phyloP scores from a whole-genome alignment of 2,329 filamentous ascomycete species.

The Plectosphaerella cucumerina region DNA sequence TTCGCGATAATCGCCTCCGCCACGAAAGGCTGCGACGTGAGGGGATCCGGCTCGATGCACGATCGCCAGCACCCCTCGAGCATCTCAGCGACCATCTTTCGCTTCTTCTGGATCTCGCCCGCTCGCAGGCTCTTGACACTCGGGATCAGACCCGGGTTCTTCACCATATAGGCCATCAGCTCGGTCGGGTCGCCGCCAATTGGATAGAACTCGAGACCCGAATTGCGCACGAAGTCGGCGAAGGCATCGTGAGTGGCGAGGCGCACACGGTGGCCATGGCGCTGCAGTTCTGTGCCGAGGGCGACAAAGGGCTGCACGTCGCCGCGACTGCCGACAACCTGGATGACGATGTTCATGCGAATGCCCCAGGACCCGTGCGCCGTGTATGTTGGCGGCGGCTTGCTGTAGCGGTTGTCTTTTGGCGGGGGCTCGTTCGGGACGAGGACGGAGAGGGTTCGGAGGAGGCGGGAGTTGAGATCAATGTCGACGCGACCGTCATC shows the following conservation, averaged over 20 bases:
- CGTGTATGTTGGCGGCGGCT: slow-evolving; percentile 1
- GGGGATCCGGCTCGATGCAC: slow-evolving; percentile 15
- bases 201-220: slow-evolving; percentile 46
- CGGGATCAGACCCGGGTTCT: slow-evolving; percentile 22
- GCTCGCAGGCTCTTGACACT: slow-evolving; percentile 18
- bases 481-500: slow-evolving; percentile 11
- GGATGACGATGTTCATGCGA: slow-evolving; percentile 47
- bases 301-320: slow-evolving; percentile 55
- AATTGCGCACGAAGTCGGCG: slow-evolving; percentile 40
- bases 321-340: slow-evolving; percentile 47
- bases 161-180: slow-evolving; percentile 28
- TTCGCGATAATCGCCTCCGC: slow-evolving; percentile 48
- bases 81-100: slow-evolving; percentile 18
- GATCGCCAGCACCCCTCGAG: slow-evolving; percentile 19
- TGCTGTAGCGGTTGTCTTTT: slow-evolving; percentile 3
- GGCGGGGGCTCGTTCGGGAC: slow-evolving; percentile 5
- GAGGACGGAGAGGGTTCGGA: slow-evolving; percentile 8
- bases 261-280: slow-evolving; percentile 45
- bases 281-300: slow-evolving; percentile 42
- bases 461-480: slow-evolving; percentile 9
- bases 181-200: slow-evolving; percentile 51
- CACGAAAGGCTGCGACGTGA: slow-evolving; percentile 31
- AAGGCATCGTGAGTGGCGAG: slow-evolving; percentile 48
- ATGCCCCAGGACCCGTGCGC: neutral
- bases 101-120: slow-evolving; percentile 20